phyloP scores from a whole-genome alignment of 495 filamentous ascomycete species.

The Daldinia vernicosa region DNA sequence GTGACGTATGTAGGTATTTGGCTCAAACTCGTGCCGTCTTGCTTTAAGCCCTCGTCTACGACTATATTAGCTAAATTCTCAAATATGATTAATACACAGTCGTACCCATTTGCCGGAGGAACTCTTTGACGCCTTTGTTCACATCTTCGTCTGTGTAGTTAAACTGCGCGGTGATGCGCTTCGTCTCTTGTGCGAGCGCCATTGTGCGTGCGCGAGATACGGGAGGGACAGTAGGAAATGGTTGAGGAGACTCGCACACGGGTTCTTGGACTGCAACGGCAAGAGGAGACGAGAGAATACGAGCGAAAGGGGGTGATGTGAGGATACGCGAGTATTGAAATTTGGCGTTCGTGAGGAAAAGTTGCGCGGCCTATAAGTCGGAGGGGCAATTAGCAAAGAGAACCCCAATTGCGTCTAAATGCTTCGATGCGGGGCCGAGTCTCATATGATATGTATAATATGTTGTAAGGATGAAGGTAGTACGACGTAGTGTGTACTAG shows the following conservation, averaged over 20 bases:
- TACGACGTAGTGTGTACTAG: not conserved
- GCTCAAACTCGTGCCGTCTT: conserved; percentile 80
- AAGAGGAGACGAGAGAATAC: conserved; percentile 53
- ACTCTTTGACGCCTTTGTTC: conserved; percentile 81
- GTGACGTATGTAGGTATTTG: conserved; percentile 99
- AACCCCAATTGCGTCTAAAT: conserved; percentile 39
- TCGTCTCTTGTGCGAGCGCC: conserved; percentile 74
- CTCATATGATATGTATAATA: not conserved
- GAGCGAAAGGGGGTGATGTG: conserved; percentile 45
- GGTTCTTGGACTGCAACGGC: conserved; percentile 50
- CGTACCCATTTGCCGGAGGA: conserved; percentile 83
- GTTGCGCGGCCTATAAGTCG: conserved; percentile 40
- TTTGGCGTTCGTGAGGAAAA: conserved; percentile 48
- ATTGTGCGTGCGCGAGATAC: conserved; percentile 59
- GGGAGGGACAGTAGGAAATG: conserved; percentile 58
- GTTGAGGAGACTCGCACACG: conserved; percentile 57
- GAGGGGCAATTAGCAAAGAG: conserved; percentile 42
- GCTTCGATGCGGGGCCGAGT: conserved; percentile 35
- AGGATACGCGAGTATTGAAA: conserved; percentile 50
- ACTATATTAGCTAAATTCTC: conserved; percentile 20
- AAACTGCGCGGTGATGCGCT: conserved; percentile 83
- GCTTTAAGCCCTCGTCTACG: conserved; percentile 79
- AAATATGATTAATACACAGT: conserved; percentile 12
- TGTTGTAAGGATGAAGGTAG: not conserved
- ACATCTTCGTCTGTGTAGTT: conserved; percentile 84